These are phyloP conservation scores for Rhodamnia rubescens DNA, from an alignment of 345 rosid species.

Conservation along the genomic window DNA sequence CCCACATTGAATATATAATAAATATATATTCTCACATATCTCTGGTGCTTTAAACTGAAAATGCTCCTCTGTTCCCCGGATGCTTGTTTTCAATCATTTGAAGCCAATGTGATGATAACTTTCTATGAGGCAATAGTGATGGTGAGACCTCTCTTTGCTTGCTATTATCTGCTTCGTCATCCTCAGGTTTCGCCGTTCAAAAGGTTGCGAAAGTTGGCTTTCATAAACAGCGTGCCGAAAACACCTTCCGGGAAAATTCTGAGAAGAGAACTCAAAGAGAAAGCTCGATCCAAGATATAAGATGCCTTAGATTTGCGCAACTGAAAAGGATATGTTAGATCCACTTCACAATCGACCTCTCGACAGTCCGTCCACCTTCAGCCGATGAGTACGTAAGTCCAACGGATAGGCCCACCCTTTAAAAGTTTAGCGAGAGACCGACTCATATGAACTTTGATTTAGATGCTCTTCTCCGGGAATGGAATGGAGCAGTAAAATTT, in stretches of 20 bases:
- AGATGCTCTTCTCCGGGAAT: background rate
- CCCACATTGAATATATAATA: too few relatives aligned
- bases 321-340: background rate
- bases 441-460: background rate
- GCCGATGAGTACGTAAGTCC: too few relatives aligned
- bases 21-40: too few relatives aligned
- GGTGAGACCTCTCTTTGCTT: background rate
- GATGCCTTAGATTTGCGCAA: background rate
- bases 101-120: background rate
- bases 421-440: background rate
- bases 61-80: background rate
- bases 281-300: slow-evolving; percentile 16
- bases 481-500: background rate
- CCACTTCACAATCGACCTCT: background rate
- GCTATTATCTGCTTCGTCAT: background rate
- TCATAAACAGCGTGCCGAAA: slow-evolving; percentile 16
- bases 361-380: background rate
- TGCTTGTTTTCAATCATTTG: background rate
- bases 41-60: background rate
- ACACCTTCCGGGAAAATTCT: slow-evolving; percentile 25
- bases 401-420: background rate
- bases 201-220: slow-evolving; percentile 14
- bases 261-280: slow-evolving; percentile 20
- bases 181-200: slow-evolving; percentile 25
- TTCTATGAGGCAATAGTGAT: background rate